Percentiles rank a stretch among this genome's conserved stretches.
phyloP scores from a whole-genome alignment of 257 asterid species.

The Anisodus acutangulus region DNA sequence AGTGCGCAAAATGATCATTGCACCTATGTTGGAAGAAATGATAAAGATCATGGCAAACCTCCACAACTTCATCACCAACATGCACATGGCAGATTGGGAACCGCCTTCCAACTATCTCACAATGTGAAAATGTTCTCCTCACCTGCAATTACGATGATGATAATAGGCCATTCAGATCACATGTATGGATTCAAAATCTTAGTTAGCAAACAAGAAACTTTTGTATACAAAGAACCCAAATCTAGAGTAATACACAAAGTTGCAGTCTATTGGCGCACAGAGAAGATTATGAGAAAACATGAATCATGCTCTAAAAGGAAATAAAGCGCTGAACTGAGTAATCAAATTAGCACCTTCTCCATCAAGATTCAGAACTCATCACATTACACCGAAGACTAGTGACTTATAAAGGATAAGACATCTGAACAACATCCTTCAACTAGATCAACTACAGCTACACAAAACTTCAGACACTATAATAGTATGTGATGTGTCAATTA shows the following conservation, averaged over 20 bases:
- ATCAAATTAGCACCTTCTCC: constrained; percentile 11
- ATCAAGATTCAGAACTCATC: not conserved
- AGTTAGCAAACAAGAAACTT: not conserved
- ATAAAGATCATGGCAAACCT: constrained; percentile 31
- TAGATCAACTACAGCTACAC: not conserved
- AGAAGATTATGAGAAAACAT: constrained; percentile 19
- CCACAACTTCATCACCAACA: constrained; percentile 36
- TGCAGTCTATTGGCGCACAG: not conserved
- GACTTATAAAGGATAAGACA: not conserved
- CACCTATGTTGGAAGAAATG: not conserved
- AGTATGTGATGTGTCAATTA: not conserved
- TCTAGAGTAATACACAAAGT: constrained; percentile 14
- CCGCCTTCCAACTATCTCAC: constrained; percentile 42
- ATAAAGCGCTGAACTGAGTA: not conserved
- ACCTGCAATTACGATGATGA: constrained; percentile 33
- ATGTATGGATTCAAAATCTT: constrained; percentile 8
- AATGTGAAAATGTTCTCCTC: constrained; percentile 34
- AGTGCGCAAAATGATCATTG: constrained; percentile 11
- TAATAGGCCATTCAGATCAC: not conserved
- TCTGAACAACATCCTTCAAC: not conserved
- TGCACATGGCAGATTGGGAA: constrained; percentile 47
- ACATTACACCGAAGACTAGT: not conserved
- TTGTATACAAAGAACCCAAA: not conserved
- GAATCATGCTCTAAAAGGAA: constrained; percentile 5
- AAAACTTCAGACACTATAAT: not conserved